phyloP scores from a whole-genome alignment of 2,329 filamentous ascomycete genomes.

The Sclerotinia trifoliorum region DNA sequence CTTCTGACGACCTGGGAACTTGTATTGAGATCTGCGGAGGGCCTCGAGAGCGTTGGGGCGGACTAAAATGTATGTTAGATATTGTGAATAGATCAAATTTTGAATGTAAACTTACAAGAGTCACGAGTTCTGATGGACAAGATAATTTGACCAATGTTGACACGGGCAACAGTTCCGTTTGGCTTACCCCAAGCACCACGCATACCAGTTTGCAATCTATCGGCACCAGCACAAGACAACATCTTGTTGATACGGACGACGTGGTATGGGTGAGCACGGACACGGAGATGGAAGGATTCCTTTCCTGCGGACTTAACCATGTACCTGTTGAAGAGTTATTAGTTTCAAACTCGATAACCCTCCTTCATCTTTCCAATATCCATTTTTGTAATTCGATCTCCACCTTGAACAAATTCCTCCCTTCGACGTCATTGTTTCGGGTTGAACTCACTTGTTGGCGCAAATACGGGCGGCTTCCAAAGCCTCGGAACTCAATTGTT shows the following conservation, averaged over 20 bases:
- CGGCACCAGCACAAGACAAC: constrained; percentile 99
- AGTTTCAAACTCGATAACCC: constrained; percentile 15
- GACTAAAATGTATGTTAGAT: constrained; percentile 52
- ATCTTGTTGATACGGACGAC: constrained; percentile 99
- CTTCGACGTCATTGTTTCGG: constrained; percentile 4
- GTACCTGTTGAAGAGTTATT: constrained; percentile 43
- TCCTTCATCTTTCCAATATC: constrained; percentile 9
- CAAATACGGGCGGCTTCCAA: constrained; percentile 99
- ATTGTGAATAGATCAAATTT: background rate
- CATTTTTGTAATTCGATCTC: background rate
- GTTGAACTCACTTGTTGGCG: constrained; percentile 82
- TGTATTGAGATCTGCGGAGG: constrained; percentile 99
- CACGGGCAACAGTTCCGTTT: constrained; percentile 97
- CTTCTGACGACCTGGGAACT: constrained; percentile 99
- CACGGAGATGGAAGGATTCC: constrained; percentile 72
- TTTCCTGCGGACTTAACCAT: constrained; percentile 70
- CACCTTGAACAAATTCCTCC: constrained; percentile 14
- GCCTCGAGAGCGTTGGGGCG: constrained; percentile 94
- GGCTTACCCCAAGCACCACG: constrained; percentile 99
- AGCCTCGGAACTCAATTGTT: constrained; percentile 99
- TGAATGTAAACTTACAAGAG: constrained; percentile 58
- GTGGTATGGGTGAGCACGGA: constrained; percentile 97
- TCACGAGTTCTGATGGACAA: constrained; percentile 97
- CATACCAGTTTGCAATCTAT: constrained; percentile 99
- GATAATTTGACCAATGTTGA: constrained; percentile 99